phyloP scores from a whole-genome alignment of 805 yeast genomes.

The Ogataea philodendri region DNA sequence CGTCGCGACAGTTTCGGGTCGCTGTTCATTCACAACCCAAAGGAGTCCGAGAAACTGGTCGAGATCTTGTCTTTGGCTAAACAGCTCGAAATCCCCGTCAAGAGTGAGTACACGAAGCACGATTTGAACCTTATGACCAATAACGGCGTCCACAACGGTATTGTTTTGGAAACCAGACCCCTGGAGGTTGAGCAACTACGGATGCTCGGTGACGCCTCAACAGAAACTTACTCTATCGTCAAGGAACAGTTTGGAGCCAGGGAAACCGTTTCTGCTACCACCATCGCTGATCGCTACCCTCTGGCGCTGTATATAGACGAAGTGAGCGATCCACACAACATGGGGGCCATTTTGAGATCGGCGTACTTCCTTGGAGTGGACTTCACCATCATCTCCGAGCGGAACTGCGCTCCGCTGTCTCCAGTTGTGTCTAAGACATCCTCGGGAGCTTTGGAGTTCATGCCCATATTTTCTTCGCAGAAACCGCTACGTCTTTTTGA shows the following conservation, averaged over 20 bases:
- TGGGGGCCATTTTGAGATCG: conserved; percentile 79
- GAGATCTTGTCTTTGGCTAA: conserved; percentile 50
- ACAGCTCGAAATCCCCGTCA: conserved; percentile 39
- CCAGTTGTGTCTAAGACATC: conserved; percentile 79
- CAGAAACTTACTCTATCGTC: conserved; percentile 20
- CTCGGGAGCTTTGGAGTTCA: conserved; percentile 78
- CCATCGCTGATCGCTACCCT: conserved; percentile 42
- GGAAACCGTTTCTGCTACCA: neutral
- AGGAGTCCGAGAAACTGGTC: conserved; percentile 28
- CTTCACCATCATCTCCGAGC: conserved; percentile 65
- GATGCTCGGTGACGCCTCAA: conserved; percentile 20
- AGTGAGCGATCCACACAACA: conserved; percentile 80
- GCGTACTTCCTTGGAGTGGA: conserved; percentile 84
- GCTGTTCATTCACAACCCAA: conserved; percentile 46
- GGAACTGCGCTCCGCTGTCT: conserved; percentile 70
- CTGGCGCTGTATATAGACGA: conserved; percentile 76
- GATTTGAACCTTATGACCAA: conserved; percentile 59
- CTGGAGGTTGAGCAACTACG: conserved; percentile 36
- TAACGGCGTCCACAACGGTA: conserved; percentile 78
- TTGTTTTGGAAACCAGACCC: conserved; percentile 66
- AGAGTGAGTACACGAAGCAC: conserved; percentile 37
- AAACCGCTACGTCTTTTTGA: conserved; percentile 65
- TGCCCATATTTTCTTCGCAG: conserved; percentile 57
- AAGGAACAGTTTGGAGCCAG: conserved; percentile 18
- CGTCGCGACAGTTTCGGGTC: conserved; percentile 53